phyloP scores from a whole-genome alignment of 2,329 filamentous ascomycete genomes.

The Hypomyces rosellus region DNA sequence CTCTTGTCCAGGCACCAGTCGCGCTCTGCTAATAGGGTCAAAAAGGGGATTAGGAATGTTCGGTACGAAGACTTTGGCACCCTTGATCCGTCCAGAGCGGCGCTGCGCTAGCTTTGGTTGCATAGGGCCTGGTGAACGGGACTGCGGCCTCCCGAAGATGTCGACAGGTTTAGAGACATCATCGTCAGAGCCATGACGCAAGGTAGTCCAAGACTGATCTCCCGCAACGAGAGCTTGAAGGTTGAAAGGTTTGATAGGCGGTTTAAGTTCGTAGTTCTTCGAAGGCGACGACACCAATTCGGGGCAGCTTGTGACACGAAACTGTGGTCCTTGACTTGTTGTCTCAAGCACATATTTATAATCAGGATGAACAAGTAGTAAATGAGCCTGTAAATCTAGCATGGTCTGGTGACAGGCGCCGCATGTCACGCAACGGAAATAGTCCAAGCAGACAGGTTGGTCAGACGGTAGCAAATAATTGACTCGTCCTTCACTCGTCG shows the following conservation, averaged over 20 bases:
- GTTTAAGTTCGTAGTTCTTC: slow-evolving; percentile 37
- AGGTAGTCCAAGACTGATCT: slow-evolving; percentile 40
- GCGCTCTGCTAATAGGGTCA: slow-evolving; percentile 50
- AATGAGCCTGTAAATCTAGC: slow-evolving; percentile 42
- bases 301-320: slow-evolving; percentile 31
- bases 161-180: slow-evolving; percentile 20
- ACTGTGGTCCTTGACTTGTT: slow-evolving; percentile 32
- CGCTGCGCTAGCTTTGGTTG: slow-evolving; percentile 9
- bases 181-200: slow-evolving; percentile 34
- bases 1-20: slow-evolving; percentile 41
- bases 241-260: slow-evolving; percentile 37
- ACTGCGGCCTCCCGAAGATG: slow-evolving; percentile 17
- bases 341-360: slow-evolving; percentile 37
- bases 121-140: slow-evolving; percentile 17
- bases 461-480: slow-evolving; percentile 40
- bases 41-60: slow-evolving; percentile 48
- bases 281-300: slow-evolving; percentile 24
- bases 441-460: slow-evolving; percentile 40
- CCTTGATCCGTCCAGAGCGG: slow-evolving; percentile 15
- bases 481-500: slow-evolving; percentile 35
- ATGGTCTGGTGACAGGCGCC: slow-evolving; percentile 41
- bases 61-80: slow-evolving; percentile 37
- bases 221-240: slow-evolving; percentile 38
- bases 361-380: slow-evolving; percentile 38
- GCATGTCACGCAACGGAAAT: slow-evolving; percentile 46